Conservation (phyloP, 164 flowering plant genomes). For the Macadamia tetraphylla region DNA sequence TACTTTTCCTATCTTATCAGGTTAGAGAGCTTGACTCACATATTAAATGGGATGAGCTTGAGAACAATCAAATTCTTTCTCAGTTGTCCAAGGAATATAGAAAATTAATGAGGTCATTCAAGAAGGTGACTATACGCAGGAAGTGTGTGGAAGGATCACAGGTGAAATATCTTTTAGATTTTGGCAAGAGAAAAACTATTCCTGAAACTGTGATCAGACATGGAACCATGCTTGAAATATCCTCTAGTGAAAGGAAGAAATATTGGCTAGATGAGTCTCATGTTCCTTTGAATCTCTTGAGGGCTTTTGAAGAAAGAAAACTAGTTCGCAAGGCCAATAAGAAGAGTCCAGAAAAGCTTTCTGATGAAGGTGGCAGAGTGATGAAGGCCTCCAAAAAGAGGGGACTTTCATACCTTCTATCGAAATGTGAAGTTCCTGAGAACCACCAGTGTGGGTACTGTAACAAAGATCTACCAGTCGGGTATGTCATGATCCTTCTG, state of each 20-base stretch:
- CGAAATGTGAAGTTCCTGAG: slow-evolving; percentile 55
- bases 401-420: slow-evolving; percentile 57
- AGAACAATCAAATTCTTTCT: slow-evolving; percentile 41
- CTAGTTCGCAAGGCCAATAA: slow-evolving; percentile 43
- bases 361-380: slow-evolving; percentile 19
- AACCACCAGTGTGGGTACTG: slow-evolving; percentile 74
- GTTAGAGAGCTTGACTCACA: slow-evolving; percentile 71
- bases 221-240: slow-evolving; percentile 57
- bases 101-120: slow-evolving; percentile 59
- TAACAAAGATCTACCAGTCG: slow-evolving; percentile 61
- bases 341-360: slow-evolving; percentile 22
- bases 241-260: slow-evolving; percentile 71
- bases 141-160: slow-evolving; percentile 50
- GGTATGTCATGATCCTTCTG: slow-evolving; percentile 34
- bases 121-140: slow-evolving; percentile 69
- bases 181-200: slow-evolving; percentile 83
- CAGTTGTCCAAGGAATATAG: slow-evolving; percentile 51
- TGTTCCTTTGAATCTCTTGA: slow-evolving; percentile 85
- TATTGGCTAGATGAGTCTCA: slow-evolving; percentile 77
- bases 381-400: slow-evolving; percentile 25
- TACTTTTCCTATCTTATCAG: slow-evolving; percentile 32
- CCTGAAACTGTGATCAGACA: slow-evolving; percentile 67
- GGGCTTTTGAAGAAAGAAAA: slow-evolving; percentile 76
- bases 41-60: slow-evolving; percentile 81
- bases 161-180: slow-evolving; percentile 83